Evolutionary conservation across 148 eudicot species (phyloP).

Genomic region (Polygonum maritimum): DNA sequence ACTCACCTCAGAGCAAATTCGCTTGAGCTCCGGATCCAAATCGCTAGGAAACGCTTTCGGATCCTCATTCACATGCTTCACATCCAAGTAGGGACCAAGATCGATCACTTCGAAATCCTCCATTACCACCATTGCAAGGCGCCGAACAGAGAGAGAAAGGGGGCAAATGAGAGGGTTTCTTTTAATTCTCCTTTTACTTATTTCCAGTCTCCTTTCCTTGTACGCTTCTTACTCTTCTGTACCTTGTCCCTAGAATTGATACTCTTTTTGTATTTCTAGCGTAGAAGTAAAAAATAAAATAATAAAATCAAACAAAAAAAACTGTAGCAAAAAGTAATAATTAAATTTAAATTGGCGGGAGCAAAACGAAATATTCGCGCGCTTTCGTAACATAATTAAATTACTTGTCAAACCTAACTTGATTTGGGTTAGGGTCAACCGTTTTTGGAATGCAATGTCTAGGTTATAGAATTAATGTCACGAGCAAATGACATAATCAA

Average conservation of each 20-base stretch:
- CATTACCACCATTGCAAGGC: constrained; percentile 22
- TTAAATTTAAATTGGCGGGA: background rate
- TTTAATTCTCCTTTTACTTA: background rate
- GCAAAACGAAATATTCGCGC: background rate
- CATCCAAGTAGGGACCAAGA: constrained; percentile 45
- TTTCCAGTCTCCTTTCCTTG: background rate
- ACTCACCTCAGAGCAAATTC: constrained; percentile 59
- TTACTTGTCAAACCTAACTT: no score
- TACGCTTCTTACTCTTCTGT: background rate
- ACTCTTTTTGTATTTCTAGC: background rate
- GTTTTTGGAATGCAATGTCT: no score
- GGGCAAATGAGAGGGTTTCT: background rate
- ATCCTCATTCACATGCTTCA: constrained; percentile 5
- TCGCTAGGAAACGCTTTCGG: background rate
- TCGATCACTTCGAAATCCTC: constrained; percentile 76
- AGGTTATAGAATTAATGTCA: no score
- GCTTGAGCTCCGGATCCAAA: constrained; percentile 16
- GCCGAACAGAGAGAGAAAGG: background rate
- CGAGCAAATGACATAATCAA: no score
- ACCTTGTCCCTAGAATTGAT: background rate
- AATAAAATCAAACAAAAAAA: background rate
- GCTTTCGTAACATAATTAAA: background rate
- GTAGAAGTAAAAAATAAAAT: background rate
- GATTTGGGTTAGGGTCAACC: no score
- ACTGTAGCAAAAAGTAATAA: background rate